These are phyloP conservation scores for Erodium trifolium DNA, from an alignment of 441 rosid genomes.

Conservation along the genomic window DNA sequence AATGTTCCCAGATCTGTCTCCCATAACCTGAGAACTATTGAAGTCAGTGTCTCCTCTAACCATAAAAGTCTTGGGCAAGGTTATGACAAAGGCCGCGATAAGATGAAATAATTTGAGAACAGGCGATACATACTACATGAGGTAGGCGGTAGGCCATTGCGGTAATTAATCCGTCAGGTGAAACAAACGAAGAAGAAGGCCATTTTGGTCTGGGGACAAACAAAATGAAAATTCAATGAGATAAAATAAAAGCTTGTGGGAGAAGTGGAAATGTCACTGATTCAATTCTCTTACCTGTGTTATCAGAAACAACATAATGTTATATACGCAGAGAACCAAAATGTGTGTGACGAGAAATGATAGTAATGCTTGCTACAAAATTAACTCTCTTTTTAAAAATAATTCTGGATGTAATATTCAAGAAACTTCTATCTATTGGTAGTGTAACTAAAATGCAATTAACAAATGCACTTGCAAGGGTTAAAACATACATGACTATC, in stretches of 20 bases:
- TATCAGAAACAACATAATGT: not conserved
- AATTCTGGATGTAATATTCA: not conserved
- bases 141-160: slow-evolving; percentile 99
- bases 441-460: slow-evolving; percentile 3
- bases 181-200: slow-evolving; percentile 94
- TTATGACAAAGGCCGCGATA: slow-evolving; percentile 10
- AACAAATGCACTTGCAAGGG: slow-evolving; percentile 10
- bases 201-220: slow-evolving; percentile 81
- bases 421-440: not conserved
- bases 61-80: slow-evolving; percentile 18
- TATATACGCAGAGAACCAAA: not conserved
- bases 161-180: slow-evolving; percentile 89
- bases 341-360: not conserved
- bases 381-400: not conserved
- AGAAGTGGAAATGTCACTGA: slow-evolving; percentile 12
- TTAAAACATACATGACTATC: slow-evolving; percentile 5
- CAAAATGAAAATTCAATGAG: slow-evolving; percentile 24
- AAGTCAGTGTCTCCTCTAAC: slow-evolving; percentile 19
- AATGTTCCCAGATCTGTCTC: slow-evolving; percentile 92
- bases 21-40: slow-evolving; percentile 77
- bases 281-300: not conserved
- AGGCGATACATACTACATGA: slow-evolving; percentile 70
- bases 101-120: slow-evolving; percentile 15
- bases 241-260: slow-evolving; percentile 16
- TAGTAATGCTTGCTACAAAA: not conserved